A percentile compares a stretch with the other conserved stretches of the same genome.
Evolutionary conservation across 495 filamentous ascomycete species (phyloP).

Genomic region (Hyaloscypha variabilis): DNA sequence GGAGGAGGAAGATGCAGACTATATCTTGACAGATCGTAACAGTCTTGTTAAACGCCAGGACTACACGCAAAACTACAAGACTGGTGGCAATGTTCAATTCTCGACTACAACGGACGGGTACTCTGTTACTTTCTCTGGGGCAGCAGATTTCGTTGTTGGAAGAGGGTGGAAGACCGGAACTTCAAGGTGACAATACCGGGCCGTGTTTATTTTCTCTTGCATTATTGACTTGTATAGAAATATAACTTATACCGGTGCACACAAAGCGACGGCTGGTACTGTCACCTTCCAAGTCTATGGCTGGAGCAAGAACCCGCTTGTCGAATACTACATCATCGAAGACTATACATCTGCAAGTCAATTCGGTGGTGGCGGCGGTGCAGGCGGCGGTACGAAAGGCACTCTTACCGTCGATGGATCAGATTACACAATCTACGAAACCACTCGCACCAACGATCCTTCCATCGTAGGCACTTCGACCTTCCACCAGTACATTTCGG

Average conservation of each 20-base stretch:
- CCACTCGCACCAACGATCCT: slow-evolving; percentile 59
- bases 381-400: slow-evolving; percentile 35
- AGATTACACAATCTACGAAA: slow-evolving; percentile 66
- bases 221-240: slow-evolving; percentile 9
- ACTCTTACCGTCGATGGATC: slow-evolving; percentile 59
- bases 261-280: slow-evolving; percentile 45
- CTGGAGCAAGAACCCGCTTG: slow-evolving; percentile 57
- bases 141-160: slow-evolving; percentile 18
- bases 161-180: slow-evolving; percentile 23
- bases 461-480: slow-evolving; percentile 58
- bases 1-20: slow-evolving; percentile 1
- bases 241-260: slow-evolving; percentile 49
- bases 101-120: slow-evolving; percentile 32
- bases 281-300: slow-evolving; percentile 59
- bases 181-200: slow-evolving; percentile 1
- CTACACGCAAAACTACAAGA: slow-evolving; percentile 43
- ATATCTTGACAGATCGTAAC: not conserved
- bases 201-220: not conserved
- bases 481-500: slow-evolving; percentile 61
- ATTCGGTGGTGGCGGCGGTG: not conserved
- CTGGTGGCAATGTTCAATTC: slow-evolving; percentile 39
- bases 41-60: slow-evolving; percentile 38
- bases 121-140: slow-evolving; percentile 38
- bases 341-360: not conserved
- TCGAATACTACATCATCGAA: slow-evolving; percentile 45